Base-by-base conservation (phyloP, 192 early-diverging fungal genomes). In the Coemansia sp. region DNA sequence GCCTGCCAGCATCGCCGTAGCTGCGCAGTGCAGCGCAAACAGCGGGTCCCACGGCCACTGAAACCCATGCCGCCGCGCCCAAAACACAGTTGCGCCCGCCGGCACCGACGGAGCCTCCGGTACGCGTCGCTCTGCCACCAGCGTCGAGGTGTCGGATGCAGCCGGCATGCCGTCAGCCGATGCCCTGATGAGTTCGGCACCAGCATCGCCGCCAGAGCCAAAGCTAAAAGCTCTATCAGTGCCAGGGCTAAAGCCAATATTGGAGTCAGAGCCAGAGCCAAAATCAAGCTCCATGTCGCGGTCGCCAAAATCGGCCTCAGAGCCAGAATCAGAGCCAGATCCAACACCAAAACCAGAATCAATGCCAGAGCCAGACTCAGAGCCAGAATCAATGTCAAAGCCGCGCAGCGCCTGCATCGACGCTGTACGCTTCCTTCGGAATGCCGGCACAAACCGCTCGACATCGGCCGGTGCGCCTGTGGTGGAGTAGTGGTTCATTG, bases 51-150 rank as follows among this genome's bases (percentile, higher is more conserved):
- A 79, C 26, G 82, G 82, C 48, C 59, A 28, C 34, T 72, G 62
- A 40, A 83, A 70, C 50, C 72, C 82, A n/a, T 75, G 69, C 23
- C 56, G 56, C 14, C 82, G 76, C 3, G 70, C 44, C 82, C 82
- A 83, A 21, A 66, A 65, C 9, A 73, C 58, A 25, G 65, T 61
- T 6, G 72, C 72, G 11, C 65, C 73, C 21, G 49, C 36, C 21
- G 78, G 78, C 5, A 75, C 70, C 5, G 75, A 78, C n/a, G 64
- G 28, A 1, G 75, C 60, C 19, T 58, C 52, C 7, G 75, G 66
- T 17, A 72, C 62, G 48, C 55, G 64, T 62, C 7, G 66, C 68
- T 9, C 53, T 20, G 56, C 17, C 7, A 63, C 74, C 21, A 78
- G 59, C 7, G 75, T 78, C 23, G 70, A 68, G 22, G 66, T 64